These are phyloP conservation scores for Boletus semigastroideus DNA, from an alignment of 1,284 basidiomycete genomes.

Conservation along the genomic window DNA sequence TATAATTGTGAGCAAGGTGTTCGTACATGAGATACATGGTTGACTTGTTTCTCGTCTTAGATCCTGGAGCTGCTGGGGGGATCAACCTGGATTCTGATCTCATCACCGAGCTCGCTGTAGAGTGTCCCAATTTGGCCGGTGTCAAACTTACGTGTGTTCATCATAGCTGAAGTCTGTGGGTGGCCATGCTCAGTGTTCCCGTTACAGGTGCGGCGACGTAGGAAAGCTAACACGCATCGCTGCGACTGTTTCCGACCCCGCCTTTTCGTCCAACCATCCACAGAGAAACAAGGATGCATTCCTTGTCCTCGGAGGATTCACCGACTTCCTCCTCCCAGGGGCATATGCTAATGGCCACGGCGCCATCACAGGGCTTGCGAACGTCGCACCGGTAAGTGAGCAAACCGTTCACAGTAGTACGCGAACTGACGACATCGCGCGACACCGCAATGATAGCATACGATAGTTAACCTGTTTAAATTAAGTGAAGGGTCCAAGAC, in stretches of 20 bases:
- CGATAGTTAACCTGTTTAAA: conserved; percentile 63
- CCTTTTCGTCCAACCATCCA: conserved; percentile 59
- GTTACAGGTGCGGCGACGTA: conserved; percentile 77
- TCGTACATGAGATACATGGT: not conserved
- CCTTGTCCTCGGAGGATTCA: conserved; percentile 76
- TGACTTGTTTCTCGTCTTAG: conserved; percentile 37
- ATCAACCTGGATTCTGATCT: conserved; percentile 87
- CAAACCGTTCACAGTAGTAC: not conserved
- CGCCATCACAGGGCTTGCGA: conserved; percentile 81
- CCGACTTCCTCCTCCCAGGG: conserved; percentile 77
- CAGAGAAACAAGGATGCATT: conserved; percentile 68
- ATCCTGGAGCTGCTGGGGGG: conserved; percentile 80
- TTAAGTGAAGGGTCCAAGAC: conserved; percentile 54
- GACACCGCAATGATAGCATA: conserved; percentile 39
- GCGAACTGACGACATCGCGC: not conserved
- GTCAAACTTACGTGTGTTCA: conserved; percentile 80
- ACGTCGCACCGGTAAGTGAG: conserved; percentile 68
- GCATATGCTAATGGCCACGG: conserved; percentile 69
- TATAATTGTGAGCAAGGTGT: conserved; percentile 76
- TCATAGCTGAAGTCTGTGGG: not conserved
- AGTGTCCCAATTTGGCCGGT: conserved; percentile 74
- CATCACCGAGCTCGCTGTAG: conserved; percentile 73
- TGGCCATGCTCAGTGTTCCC: conserved; percentile 3
- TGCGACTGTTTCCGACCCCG: conserved; percentile 58
- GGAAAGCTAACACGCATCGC: conserved; percentile 87